Percentiles rank a stretch among this genome's conserved stretches.
Conservation (phyloP, 192 early-diverging fungal genomes). For the Chytriomyces confervae region DNA sequence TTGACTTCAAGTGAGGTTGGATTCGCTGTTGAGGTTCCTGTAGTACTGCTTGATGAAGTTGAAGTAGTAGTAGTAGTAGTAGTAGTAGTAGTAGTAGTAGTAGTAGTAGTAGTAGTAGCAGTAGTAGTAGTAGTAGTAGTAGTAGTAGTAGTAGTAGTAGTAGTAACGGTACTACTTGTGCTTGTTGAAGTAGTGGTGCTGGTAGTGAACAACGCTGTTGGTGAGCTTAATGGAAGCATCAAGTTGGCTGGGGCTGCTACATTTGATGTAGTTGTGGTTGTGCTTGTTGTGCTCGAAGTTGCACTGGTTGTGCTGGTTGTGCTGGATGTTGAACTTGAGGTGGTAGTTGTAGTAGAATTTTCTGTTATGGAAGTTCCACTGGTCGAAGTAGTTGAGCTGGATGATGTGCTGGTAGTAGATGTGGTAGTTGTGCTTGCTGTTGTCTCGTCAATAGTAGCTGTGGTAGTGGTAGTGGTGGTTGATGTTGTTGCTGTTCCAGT, state of each 20-base stretch:
- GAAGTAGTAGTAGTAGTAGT: constrained; percentile 7
- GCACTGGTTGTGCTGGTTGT: constrained; percentile 1
- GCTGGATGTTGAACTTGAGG: neutral
- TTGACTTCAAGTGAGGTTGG: neutral
- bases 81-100: neutral
- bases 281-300: neutral
- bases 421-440: constrained; percentile 2
- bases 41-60: neutral
- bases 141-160: neutral
- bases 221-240: neutral
- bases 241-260: neutral
- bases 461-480: neutral
- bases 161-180: neutral
- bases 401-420: neutral
- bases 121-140: neutral
- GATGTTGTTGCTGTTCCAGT: neutral
- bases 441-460: neutral
- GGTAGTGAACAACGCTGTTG: neutral
- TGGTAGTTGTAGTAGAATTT: neutral
- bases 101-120: neutral
- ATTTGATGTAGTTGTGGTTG: neutral
- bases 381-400: neutral
- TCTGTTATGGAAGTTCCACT: neutral
- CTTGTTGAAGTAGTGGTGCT: constrained; percentile 8
- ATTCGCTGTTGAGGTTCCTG: neutral